Conservation (phyloP, 768 basidiomycete genomes). For the Podaxis carcinomalis region DNA sequence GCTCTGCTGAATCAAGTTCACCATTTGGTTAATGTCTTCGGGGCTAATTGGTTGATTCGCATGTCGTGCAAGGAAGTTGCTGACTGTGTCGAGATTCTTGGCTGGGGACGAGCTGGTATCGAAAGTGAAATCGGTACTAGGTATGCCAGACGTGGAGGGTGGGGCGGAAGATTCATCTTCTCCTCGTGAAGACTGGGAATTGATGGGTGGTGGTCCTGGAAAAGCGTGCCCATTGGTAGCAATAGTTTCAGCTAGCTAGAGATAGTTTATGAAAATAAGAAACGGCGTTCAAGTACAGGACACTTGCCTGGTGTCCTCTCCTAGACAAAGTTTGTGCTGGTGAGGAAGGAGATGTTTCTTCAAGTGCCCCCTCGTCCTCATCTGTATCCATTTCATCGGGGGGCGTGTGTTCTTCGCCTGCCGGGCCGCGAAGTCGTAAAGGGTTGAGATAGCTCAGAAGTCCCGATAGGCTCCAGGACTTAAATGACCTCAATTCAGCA, state of each 20-base stretch:
- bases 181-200: slow-evolving; percentile 12
- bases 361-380: slow-evolving; percentile 17
- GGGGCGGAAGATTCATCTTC: background rate
- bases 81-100: slow-evolving; percentile 45
- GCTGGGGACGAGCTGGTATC: slow-evolving; percentile 20
- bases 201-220: slow-evolving; percentile 4
- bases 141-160: background rate
- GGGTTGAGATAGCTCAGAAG: slow-evolving; percentile 52
- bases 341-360: background rate
- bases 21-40: slow-evolving; percentile 51
- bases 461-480: slow-evolving; percentile 50
- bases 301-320: slow-evolving; percentile 16
- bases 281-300: background rate
- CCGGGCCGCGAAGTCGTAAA: slow-evolving; percentile 26
- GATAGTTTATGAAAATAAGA: background rate
- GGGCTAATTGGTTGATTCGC: slow-evolving; percentile 44
- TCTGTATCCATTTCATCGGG: slow-evolving; percentile 6
- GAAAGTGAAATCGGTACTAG: slow-evolving; percentile 8
- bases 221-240: background rate
- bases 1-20: slow-evolving; percentile 50
- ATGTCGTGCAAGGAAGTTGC: slow-evolving; percentile 43
- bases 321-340: slow-evolving; percentile 10
- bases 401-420: slow-evolving; percentile 14
- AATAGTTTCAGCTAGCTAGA: background rate
- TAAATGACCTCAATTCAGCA: slow-evolving; percentile 7